Base-by-base conservation (phyloP, 1,284 basidiomycete genomes). In the Amylostereum chailletii region DNA sequence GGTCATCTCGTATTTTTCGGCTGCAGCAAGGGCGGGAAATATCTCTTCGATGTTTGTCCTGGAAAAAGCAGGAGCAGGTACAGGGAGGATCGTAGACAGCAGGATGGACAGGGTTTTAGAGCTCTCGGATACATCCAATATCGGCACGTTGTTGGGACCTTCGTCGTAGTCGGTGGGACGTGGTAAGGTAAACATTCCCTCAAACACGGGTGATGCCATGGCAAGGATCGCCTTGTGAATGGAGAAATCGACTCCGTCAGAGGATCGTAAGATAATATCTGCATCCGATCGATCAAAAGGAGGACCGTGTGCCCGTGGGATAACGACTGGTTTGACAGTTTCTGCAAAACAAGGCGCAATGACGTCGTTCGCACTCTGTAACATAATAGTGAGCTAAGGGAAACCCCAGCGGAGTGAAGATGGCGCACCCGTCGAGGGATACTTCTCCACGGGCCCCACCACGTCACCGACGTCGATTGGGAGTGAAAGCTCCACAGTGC, bases 161-260 rank as follows among this genome's bases (percentile, higher is more conserved):
- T 19, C 19, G 19, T 19, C 19, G 19, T 19, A 19, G 19, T 19
- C 19, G 19, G 1, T 19, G 19, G 19, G 19, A 19, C 19, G 19
- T 19, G 53, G 53, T 6, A 57, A 34, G 8, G 49, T 37, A 30
- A 57, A 53, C 49, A 57, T 50, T 27, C 27, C 38, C 11, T 52
- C 51, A 46, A 61, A 59, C 4, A 58, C 50, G 1, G 55, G 53
- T 7, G 61, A 61, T 1, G 54, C 58, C n/a, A 52, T 51, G 7
- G 45, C 26, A n/a, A 61, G 58, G 33, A 61, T 55, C n/a, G 48
- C 43, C 8, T 48, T 55, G 40, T 53, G 55, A 2, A 56, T 52
- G 9, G 49, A 46, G 38, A 61, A 61, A 26, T 55, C 49, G 1
- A 51, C 34, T 5, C 33, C 37, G 38, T 57, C 51, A 6, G 49